phyloP scores from a whole-genome alignment of 2,329 filamentous ascomycete species.

The Colletotrichum tanaceti region DNA sequence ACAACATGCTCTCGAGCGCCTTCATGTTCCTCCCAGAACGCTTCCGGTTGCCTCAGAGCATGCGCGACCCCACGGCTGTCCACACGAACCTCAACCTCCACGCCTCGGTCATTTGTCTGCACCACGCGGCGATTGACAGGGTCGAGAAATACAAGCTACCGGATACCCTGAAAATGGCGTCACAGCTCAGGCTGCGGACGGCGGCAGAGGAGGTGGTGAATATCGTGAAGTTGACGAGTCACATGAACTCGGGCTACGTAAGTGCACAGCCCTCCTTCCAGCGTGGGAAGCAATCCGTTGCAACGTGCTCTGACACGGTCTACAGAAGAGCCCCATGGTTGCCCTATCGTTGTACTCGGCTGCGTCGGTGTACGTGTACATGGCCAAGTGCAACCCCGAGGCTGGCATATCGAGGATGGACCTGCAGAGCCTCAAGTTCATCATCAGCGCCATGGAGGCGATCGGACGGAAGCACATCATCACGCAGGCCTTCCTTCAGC shows the following conservation, averaged over 20 bases:
- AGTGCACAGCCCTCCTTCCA: conserved; percentile 48
- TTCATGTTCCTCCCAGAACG: conserved; percentile 82
- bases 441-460: conserved; percentile 81
- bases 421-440: conserved; percentile 73
- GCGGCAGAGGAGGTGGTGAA: conserved; percentile 87
- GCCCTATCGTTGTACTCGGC: conserved; percentile 89
- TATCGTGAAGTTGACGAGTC: conserved; percentile 82
- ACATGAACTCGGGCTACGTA: conserved; percentile 75
- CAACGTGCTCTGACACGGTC: conserved; percentile 34
- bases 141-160: conserved; percentile 78
- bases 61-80: conserved; percentile 77
- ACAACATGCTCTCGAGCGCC: conserved; percentile 81
- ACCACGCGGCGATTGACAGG: conserved; percentile 88
- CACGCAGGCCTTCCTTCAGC: conserved; percentile 85
- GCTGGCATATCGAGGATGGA: conserved; percentile 65
- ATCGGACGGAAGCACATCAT: conserved; percentile 80
- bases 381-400: conserved; percentile 74
- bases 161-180: conserved; percentile 73
- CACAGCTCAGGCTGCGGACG: conserved; percentile 78
- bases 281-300: conserved; percentile 1
- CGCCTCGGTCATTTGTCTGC: conserved; percentile 86
- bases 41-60: conserved; percentile 76
- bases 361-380: conserved; percentile 84
- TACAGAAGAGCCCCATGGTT: conserved; percentile 79
- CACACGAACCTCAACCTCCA: conserved; percentile 92